phyloP scores from a whole-genome alignment of 1,284 basidiomycete species.

The Rhodotorula mucilaginosa region DNA sequence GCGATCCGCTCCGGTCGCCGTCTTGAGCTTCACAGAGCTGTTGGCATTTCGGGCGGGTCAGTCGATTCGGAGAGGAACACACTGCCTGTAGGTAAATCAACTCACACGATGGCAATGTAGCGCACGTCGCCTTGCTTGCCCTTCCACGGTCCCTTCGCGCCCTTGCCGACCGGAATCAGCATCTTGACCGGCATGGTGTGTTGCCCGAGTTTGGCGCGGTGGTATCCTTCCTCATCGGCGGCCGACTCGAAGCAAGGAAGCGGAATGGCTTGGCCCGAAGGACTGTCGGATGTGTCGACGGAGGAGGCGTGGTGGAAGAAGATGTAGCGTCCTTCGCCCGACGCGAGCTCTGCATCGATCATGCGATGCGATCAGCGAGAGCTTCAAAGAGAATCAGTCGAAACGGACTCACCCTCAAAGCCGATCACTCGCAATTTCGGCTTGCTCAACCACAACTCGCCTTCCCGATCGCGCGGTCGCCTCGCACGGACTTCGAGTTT shows the following conservation, averaged over 20 bases:
- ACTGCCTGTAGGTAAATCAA: constrained; percentile 28
- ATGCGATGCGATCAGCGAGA: not conserved
- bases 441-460: constrained; percentile 65
- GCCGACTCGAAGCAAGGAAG: constrained; percentile 55
- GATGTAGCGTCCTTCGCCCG: constrained; percentile 65
- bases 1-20: constrained; percentile 59
- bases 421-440: constrained; percentile 83
- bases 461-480: constrained; percentile 58
- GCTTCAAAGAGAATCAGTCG: not conserved
- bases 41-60: constrained; percentile 37
- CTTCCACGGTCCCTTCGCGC: constrained; percentile 68
- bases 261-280: constrained; percentile 48
- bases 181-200: constrained; percentile 78
- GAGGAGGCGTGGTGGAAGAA: constrained; percentile 77
- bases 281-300: constrained; percentile 51
- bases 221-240: constrained; percentile 70
- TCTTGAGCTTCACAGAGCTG: constrained; percentile 76
- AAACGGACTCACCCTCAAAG: constrained; percentile 64
- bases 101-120: constrained; percentile 79
- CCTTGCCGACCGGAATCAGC: constrained; percentile 64
- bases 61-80: not conserved
- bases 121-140: constrained; percentile 65
- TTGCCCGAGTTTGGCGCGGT: constrained; percentile 56
- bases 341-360: constrained; percentile 54
- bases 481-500: constrained; percentile 68